Percentiles rank a stretch among this genome's conserved stretches.
Conservation (phyloP, 202 grass and related monocot genomes). For the Schoenoplectus tabernaemontani region DNA sequence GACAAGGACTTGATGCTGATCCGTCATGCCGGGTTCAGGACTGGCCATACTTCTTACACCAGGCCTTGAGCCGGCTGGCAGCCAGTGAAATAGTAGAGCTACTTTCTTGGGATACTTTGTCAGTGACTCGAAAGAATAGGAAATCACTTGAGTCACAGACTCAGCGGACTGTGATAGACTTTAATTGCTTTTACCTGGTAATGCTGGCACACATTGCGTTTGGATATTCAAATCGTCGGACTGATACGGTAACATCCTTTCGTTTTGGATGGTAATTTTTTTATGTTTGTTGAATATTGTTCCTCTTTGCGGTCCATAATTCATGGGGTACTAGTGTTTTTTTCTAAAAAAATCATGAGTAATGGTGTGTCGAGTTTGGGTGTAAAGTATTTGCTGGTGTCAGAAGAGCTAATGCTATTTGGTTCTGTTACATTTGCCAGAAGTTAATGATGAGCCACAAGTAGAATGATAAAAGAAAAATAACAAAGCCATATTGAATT, state of each 20-base stretch:
- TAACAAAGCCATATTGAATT: background rate
- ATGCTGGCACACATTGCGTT: slow-evolving; percentile 76
- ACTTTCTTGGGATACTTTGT: slow-evolving; percentile 85
- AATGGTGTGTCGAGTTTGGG: background rate
- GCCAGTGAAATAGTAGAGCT: slow-evolving; percentile 84
- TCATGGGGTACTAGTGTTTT: background rate
- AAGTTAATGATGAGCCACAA: background rate
- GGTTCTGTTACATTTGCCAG: background rate
- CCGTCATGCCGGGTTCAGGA: slow-evolving; percentile 83
- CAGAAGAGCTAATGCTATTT: background rate
- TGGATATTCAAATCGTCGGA: slow-evolving; percentile 76
- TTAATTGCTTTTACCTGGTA: slow-evolving; percentile 63
- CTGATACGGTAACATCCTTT: slow-evolving; percentile 61
- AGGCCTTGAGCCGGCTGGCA: slow-evolving; percentile 63
- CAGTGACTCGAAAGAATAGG: slow-evolving; percentile 77
- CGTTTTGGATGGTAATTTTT: background rate
- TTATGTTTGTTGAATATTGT: background rate
- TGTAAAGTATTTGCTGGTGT: background rate
- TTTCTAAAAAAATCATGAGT: background rate
- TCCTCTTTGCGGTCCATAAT: background rate
- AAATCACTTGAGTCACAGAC: slow-evolving; percentile 79
- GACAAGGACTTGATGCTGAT: slow-evolving; percentile 87
- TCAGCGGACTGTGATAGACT: slow-evolving; percentile 71
- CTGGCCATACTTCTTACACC: slow-evolving; percentile 80
- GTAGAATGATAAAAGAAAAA: background rate